Percentiles rank a stretch among this genome's conserved stretches.
These are phyloP conservation scores for Gnomoniopsis smithogilvyi DNA, from an alignment of 2,329 filamentous ascomycete species.

Conservation along the genomic window DNA sequence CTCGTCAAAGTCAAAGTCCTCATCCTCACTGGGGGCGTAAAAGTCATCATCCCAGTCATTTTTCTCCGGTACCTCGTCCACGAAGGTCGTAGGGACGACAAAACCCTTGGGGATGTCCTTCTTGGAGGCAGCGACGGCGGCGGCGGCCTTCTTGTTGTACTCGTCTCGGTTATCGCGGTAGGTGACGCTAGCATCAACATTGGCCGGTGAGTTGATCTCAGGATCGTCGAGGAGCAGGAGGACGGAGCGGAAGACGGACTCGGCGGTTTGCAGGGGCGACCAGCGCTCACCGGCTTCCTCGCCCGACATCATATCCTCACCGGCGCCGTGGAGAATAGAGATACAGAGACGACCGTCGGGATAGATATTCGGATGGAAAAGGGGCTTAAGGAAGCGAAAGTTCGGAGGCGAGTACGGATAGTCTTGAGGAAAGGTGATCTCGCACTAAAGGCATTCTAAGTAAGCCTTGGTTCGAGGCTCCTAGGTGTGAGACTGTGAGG, in stretches of 20 bases:
- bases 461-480: not conserved
- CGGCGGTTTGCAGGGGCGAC: slow-evolving; percentile 90
- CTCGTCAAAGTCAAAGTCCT: slow-evolving; percentile 70
- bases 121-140: slow-evolving; percentile 71
- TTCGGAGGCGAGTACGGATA: slow-evolving; percentile 88
- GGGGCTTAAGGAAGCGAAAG: slow-evolving; percentile 76
- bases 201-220: slow-evolving; percentile 89
- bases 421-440: slow-evolving; percentile 82
- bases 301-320: slow-evolving; percentile 89
- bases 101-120: slow-evolving; percentile 76
- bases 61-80: slow-evolving; percentile 59
- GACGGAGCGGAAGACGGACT: slow-evolving; percentile 90
- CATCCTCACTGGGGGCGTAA: slow-evolving; percentile 77
- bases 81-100: slow-evolving; percentile 73
- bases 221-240: slow-evolving; percentile 90
- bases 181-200: slow-evolving; percentile 87
- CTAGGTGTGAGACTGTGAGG: not conserved
- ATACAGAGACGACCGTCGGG: slow-evolving; percentile 89
- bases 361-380: slow-evolving; percentile 95
- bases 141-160: slow-evolving; percentile 69
- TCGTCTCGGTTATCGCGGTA: slow-evolving; percentile 68
- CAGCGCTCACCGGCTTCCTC: slow-evolving; percentile 88
- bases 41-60: slow-evolving; percentile 70
- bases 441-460: slow-evolving; percentile 49
- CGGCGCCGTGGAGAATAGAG: slow-evolving; percentile 89